These are phyloP conservation scores for Darksidea phi DNA, from an alignment of 495 filamentous ascomycete species.

Conservation along the genomic window DNA sequence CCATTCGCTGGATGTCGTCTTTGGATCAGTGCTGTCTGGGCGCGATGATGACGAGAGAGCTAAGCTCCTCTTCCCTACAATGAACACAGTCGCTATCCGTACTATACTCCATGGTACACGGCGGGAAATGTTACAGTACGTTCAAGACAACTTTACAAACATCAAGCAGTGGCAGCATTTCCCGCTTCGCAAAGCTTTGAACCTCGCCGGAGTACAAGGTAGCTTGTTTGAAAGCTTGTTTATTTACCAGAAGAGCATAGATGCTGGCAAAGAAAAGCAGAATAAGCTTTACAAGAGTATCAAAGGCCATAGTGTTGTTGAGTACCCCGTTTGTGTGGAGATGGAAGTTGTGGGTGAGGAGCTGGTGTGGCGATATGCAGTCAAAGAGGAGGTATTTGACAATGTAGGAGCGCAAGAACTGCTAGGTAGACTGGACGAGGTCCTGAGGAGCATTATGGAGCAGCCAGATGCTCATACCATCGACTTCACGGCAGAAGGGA, in stretches of 20 bases:
- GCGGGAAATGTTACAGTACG: constrained; percentile 60
- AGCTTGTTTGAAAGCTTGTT: constrained; percentile 62
- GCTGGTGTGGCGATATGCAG: constrained; percentile 68
- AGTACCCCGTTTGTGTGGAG: constrained; percentile 79
- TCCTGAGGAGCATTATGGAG: constrained; percentile 54
- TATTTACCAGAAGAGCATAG: constrained; percentile 57
- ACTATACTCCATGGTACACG: constrained; percentile 62
- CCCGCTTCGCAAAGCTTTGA: constrained; percentile 62
- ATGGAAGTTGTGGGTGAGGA: constrained; percentile 59
- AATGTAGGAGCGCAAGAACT: constrained; percentile 47
- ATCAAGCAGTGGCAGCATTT: constrained; percentile 64
- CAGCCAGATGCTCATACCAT: constrained; percentile 52
- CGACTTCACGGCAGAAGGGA: constrained; percentile 47
- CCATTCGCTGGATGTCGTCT: constrained; percentile 61
- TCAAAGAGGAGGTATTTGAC: constrained; percentile 56
- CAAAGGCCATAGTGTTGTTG: constrained; percentile 60
- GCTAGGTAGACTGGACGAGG: constrained; percentile 53
- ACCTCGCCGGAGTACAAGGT: constrained; percentile 39
- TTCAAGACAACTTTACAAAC: constrained; percentile 53
- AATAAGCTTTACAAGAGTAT: constrained; percentile 55
- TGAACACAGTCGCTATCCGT: constrained; percentile 72
- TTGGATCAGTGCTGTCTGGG: constrained; percentile 71
- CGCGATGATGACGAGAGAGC: constrained; percentile 59
- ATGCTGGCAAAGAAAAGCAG: background rate
- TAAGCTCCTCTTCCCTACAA: constrained; percentile 68